Conservation (phyloP, 31 red algal species). For the Asparagopsis taxiformis region DNA sequence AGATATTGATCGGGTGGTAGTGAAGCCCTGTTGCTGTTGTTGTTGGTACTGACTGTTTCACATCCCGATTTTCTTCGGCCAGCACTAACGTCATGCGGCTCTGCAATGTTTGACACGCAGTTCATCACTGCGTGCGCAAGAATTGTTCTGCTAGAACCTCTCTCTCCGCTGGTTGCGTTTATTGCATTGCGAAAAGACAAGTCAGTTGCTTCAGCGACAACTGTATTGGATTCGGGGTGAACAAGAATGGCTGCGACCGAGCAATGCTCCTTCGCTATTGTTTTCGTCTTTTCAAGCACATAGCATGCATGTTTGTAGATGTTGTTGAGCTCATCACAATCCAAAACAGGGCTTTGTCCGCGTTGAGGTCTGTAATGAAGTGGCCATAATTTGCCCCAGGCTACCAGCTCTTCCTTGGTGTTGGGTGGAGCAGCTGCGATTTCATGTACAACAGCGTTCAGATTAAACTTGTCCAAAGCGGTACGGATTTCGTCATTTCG, state of each 20-base stretch:
- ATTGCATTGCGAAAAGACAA: conserved; percentile 12
- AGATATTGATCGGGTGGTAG: conserved; percentile 74
- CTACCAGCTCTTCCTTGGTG: conserved; percentile 24
- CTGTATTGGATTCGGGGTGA: conserved; percentile 30
- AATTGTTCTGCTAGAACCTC: conserved; percentile 1
- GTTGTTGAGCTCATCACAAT: conserved; percentile 12
- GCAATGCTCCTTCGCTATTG: neutral
- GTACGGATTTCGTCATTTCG: conserved; percentile 8
- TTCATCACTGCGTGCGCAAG: conserved; percentile 62
- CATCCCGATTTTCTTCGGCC: neutral
- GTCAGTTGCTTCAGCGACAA: conserved; percentile 32
- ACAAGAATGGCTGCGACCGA: conserved; percentile 36
- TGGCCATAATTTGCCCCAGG: conserved; percentile 55
- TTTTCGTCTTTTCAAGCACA: conserved; percentile 7
- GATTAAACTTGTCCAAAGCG: conserved; percentile 19
- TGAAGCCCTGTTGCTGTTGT: neutral
- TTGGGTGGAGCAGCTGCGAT: conserved; percentile 37
- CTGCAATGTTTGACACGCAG: conserved; percentile 32
- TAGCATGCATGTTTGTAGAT: conserved; percentile 27
- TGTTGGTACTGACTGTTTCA: neutral
- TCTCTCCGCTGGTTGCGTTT: neutral
- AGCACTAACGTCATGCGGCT: neutral
- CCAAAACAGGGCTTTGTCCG: conserved; percentile 15
- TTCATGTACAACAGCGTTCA: conserved; percentile 6
- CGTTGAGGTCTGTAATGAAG: conserved; percentile 44